These are phyloP conservation scores for Sporisorium exsertum DNA, from an alignment of 1,284 basidiomycete genomes.

Conservation along the genomic window DNA sequence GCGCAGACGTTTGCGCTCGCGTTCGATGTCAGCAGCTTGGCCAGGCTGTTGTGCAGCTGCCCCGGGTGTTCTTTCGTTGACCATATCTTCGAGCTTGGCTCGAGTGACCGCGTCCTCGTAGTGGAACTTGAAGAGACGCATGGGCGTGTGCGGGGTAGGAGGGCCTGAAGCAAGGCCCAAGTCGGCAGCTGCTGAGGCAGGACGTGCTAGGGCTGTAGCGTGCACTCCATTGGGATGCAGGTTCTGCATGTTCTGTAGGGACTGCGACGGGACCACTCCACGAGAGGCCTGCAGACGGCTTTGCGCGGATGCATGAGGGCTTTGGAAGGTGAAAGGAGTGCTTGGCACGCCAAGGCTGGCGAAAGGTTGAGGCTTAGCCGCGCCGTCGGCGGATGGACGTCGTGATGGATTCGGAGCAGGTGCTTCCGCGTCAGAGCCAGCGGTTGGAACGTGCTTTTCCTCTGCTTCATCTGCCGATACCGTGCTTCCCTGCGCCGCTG, in stretches of 20 bases:
- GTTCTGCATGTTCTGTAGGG: conserved; percentile 44
- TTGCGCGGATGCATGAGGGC: conserved; percentile 12
- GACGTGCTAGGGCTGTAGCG: conserved; percentile 26
- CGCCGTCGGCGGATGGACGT: not conserved
- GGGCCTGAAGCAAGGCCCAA: conserved; percentile 33
- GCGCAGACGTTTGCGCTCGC: conserved; percentile 55
- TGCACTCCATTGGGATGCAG: conserved; percentile 27
- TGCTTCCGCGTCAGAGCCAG: not conserved
- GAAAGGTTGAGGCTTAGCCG: not conserved
- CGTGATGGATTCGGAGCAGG: not conserved
- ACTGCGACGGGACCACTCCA: conserved; percentile 37
- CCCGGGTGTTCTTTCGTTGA: conserved; percentile 46
- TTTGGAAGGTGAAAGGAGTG: conserved; percentile 38
- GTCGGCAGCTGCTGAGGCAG: conserved; percentile 45
- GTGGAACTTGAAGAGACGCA: conserved; percentile 58
- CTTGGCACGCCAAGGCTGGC: conserved; percentile 18
- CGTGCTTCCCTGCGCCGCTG: not conserved
- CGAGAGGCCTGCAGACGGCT: conserved; percentile 12
- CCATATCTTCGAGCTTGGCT: conserved; percentile 56
- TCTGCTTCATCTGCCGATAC: not conserved
- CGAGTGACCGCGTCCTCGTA: conserved; percentile 52
- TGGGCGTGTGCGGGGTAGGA: conserved; percentile 53
- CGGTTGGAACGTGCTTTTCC: not conserved
- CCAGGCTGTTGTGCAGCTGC: conserved; percentile 16
- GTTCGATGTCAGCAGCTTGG: conserved; percentile 32